Conservation (phyloP, 2,329 filamentous ascomycete species). For the Fusarium sp. region DNA sequence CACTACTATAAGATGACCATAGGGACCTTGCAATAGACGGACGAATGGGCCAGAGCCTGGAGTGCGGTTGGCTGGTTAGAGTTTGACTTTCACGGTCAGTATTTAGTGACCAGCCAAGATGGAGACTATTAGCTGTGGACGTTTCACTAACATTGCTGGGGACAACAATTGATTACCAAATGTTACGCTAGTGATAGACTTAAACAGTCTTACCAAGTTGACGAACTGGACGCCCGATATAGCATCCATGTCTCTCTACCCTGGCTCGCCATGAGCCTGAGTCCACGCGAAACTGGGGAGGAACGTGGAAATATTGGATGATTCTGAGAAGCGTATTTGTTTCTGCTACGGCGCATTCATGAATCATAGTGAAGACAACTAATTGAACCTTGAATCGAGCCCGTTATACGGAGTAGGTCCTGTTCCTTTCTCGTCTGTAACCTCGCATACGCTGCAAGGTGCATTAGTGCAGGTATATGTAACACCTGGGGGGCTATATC, state of each 20-base stretch:
- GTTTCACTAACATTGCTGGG: slow-evolving; percentile 29
- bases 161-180: background rate
- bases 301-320: slow-evolving; percentile 37
- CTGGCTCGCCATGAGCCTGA: slow-evolving; percentile 31
- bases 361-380: slow-evolving; percentile 30
- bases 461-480: slow-evolving; percentile 28
- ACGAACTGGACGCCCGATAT: slow-evolving; percentile 20
- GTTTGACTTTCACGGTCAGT: background rate
- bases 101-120: background rate
- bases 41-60: slow-evolving; percentile 10
- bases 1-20: background rate
- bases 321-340: slow-evolving; percentile 22
- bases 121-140: slow-evolving; percentile 9
- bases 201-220: slow-evolving; percentile 1
- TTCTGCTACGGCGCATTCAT: slow-evolving; percentile 23
- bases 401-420: no score
- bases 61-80: slow-evolving; percentile 27
- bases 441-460: slow-evolving; percentile 26
- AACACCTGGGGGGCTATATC: slow-evolving; percentile 14
- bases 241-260: slow-evolving; percentile 30
- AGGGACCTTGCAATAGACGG: background rate
- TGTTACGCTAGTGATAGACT: slow-evolving; percentile 21
- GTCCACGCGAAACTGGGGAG: slow-evolving; percentile 36
- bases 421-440: slow-evolving; percentile 32
- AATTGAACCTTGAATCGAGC: slow-evolving; percentile 14